Percentiles rank a stretch among this genome's conserved stretches.
phyloP scores from a whole-genome alignment of 169 alveolate genomes.

The Eimeria tenella region DNA sequence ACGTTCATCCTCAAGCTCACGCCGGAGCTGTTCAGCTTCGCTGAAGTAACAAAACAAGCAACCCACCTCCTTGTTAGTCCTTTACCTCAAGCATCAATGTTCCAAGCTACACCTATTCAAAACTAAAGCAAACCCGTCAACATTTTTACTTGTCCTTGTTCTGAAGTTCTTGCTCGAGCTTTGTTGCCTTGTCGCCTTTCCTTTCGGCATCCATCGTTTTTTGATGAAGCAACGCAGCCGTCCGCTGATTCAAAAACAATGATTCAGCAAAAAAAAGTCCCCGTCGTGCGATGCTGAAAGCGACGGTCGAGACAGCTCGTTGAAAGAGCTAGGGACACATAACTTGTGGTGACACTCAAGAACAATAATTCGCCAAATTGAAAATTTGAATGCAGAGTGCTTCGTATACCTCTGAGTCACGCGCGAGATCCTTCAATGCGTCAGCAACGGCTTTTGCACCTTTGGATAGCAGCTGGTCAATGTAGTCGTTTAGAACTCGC shows the following conservation, averaged over 20 bases:
- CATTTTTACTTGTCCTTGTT: constrained; percentile 52
- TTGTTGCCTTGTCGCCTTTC: constrained; percentile 56
- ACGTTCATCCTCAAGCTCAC: constrained; percentile 72
- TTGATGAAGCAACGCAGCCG: constrained; percentile 59
- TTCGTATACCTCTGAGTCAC: constrained; percentile 57
- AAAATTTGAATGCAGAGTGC: background rate
- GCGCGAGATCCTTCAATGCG: constrained; percentile 56
- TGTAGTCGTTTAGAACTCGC: constrained; percentile 51
- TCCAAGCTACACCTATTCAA: background rate
- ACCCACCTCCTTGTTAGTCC: background rate
- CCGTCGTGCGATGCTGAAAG: background rate
- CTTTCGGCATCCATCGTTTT: constrained; percentile 70
- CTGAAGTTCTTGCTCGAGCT: constrained; percentile 74
- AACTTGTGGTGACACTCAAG: too few species aligned
- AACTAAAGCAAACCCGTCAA: background rate
- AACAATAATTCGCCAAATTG: too few species aligned
- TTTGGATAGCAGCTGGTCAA: constrained; percentile 73
- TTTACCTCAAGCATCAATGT: background rate
- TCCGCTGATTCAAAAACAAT: constrained; percentile 12
- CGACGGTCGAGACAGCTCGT: background rate
- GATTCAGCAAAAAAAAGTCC: background rate
- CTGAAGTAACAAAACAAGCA: constrained; percentile 4
- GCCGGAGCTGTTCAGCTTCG: constrained; percentile 68
- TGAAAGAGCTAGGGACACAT: too few species aligned
- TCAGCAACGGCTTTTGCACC: constrained; percentile 70